These are phyloP conservation scores for Rhodotorula glutinis DNA, from an alignment of 1,284 basidiomycete species.

Conservation along the genomic window DNA sequence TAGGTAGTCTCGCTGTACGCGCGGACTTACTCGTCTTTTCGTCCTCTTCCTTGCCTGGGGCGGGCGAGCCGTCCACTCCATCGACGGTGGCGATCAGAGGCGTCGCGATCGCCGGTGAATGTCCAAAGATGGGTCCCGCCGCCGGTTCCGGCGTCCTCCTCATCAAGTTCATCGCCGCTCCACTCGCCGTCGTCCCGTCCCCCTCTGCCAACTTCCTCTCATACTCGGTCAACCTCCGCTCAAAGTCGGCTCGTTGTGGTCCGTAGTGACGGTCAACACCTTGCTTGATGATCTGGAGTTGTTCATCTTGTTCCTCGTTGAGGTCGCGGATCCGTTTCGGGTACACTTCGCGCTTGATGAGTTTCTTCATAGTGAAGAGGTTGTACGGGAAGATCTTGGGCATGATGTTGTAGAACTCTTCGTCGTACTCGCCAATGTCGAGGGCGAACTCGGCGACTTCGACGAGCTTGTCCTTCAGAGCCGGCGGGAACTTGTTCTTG, in stretches of 20 bases:
- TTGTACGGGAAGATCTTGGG: slow-evolving; percentile 87
- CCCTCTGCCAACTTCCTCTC: slow-evolving; percentile 14
- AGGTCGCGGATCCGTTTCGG: slow-evolving; percentile 24
- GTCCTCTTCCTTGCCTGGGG: slow-evolving; percentile 22
- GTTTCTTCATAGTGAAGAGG: slow-evolving; percentile 59
- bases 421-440: slow-evolving; percentile 78
- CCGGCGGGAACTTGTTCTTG: slow-evolving; percentile 71
- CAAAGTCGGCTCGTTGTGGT: slow-evolving; percentile 25
- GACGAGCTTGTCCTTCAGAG: slow-evolving; percentile 69
- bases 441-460: slow-evolving; percentile 74
- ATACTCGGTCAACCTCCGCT: slow-evolving; percentile 14
- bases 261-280: slow-evolving; percentile 18
- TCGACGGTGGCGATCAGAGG: neutral
- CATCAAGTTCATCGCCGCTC: neutral
- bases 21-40: slow-evolving; percentile 19
- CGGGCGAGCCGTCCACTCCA: slow-evolving; percentile 16
- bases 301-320: slow-evolving; percentile 17
- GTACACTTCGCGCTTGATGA: slow-evolving; percentile 42
- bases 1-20: no score
- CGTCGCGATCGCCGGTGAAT: slow-evolving; percentile 11
- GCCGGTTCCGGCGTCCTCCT: slow-evolving; percentile 12
- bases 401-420: slow-evolving; percentile 85
- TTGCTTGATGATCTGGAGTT: slow-evolving; percentile 9
- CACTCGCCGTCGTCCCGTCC: neutral
- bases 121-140: slow-evolving; percentile 12